Conservation (phyloP, 306 rosid genomes). For the Calophaca sinica region DNA sequence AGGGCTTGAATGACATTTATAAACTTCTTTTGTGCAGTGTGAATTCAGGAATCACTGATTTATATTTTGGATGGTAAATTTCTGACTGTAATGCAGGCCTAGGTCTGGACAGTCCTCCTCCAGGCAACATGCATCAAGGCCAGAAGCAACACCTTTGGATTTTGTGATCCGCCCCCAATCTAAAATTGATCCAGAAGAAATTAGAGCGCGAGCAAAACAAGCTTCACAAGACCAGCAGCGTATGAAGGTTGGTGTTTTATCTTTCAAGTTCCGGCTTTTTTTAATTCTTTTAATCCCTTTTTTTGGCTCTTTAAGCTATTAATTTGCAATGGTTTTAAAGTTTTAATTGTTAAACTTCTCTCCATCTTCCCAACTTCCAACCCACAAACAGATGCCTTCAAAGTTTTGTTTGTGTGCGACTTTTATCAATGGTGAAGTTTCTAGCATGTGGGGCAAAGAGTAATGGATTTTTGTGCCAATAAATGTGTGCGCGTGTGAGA, state of each 20-base stretch:
- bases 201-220: constrained; percentile 87
- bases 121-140: constrained; percentile 82
- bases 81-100: constrained; percentile 64
- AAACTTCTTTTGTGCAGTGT: constrained; percentile 8
- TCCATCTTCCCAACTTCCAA: background rate
- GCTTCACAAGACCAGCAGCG: constrained; percentile 89
- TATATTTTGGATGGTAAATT: constrained; percentile 23
- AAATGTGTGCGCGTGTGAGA: background rate
- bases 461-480: background rate
- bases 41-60: constrained; percentile 12
- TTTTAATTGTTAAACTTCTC: background rate
- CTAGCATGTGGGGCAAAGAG: background rate
- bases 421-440: constrained; percentile 16
- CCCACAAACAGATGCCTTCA: background rate
- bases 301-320: background rate
- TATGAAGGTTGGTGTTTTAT: constrained; percentile 69
- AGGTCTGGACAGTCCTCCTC: constrained; percentile 88
- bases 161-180: constrained; percentile 92
- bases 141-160: constrained; percentile 97
- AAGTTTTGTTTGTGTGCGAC: background rate
- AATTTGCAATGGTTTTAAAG: background rate
- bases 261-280: background rate
- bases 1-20: constrained; percentile 46
- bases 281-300: background rate
- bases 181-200: constrained; percentile 92